phyloP scores from a whole-genome alignment of 1,284 basidiomycete genomes.

The Takashimella koratensis region DNA sequence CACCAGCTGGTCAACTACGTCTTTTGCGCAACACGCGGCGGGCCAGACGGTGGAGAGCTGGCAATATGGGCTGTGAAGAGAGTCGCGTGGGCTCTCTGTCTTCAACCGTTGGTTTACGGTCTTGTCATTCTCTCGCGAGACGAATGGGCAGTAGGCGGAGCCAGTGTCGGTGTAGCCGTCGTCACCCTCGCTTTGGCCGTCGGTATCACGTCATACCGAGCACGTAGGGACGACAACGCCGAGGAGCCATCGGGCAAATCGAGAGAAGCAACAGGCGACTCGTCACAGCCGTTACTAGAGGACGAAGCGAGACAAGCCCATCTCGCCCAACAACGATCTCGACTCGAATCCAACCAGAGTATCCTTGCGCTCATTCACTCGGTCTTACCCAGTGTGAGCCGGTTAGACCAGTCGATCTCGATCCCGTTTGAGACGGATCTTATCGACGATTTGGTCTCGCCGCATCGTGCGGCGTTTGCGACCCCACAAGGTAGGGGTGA shows the following conservation, averaged over 20 bases:
- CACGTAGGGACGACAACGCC: not conserved
- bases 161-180: conserved; percentile 58
- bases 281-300: conserved; percentile 13
- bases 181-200: conserved; percentile 38
- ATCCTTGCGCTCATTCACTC: conserved; percentile 15
- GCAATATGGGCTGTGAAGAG: conserved; percentile 70
- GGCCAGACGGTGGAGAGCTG: conserved; percentile 64
- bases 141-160: conserved; percentile 67
- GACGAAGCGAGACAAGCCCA: no score
- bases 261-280: not conserved
- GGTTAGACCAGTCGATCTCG: conserved; percentile 2
- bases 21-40: conserved; percentile 62
- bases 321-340: conserved; percentile 23
- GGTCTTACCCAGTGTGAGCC: conserved; percentile 7
- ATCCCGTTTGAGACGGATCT: conserved; percentile 10
- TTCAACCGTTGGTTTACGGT: conserved; percentile 70
- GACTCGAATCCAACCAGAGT: conserved; percentile 2
- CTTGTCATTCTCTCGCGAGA: conserved; percentile 63
- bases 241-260: not conserved
- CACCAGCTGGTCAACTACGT: conserved; percentile 71
- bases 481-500: conserved; percentile 8
- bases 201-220: conserved; percentile 13
- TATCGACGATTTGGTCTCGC: conserved; percentile 69
- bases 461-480: conserved; percentile 55
- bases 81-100: conserved; percentile 51